Evolutionary conservation across 352 stramenopile species (phyloP), one percentile per base, ranked within the genome.

Genomic region (Globisporangium megalacanthum): DNA sequence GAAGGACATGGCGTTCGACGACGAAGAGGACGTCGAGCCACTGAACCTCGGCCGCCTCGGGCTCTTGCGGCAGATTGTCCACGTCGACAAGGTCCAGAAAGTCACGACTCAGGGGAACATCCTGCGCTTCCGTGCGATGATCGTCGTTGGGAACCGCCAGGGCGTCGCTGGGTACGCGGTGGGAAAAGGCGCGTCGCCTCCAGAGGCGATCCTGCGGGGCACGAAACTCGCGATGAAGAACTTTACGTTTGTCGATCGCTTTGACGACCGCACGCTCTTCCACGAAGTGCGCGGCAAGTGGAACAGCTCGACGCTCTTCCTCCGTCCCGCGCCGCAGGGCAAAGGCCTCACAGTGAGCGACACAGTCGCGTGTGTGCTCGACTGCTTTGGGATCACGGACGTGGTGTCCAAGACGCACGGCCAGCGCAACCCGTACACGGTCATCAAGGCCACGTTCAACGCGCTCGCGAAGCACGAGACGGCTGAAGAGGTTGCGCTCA

Each of bases 221-320:
- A 93, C 72, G 50, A 88, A 94, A 60, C 82, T 93, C 52, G 92
- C 88, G 59, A 94, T 96, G 65, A 92, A 94, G 62, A 95, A 96
- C 64, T 95, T 98, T 52, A 96, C 95, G 60, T 98, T 96, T 77
- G 82, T 98, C 39, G 93, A 98, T 73, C 88, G 93, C 54, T 98
- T 98, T 70, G 78, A 96, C 57, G 77, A 95, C 58, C 74, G 76
- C 53, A 94, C 87, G 53, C 73, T 98, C 44, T 96, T 83, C 61
- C 82, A 96, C 62, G 93, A 98, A 66, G 76, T 98, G 61, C 78
- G 79, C 25, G 95, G 95, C 65, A 97, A 96, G 70, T 97, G 97
- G 80, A 98, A 98, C 77, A 97, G 83, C 52, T 98, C 88, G 70
- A 95, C 85, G 63, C 83, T 98, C 9, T 88, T 93, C 54, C 70